Conservation (phyloP, 176 grass and related monocot species). For the Luzula sylvatica region DNA sequence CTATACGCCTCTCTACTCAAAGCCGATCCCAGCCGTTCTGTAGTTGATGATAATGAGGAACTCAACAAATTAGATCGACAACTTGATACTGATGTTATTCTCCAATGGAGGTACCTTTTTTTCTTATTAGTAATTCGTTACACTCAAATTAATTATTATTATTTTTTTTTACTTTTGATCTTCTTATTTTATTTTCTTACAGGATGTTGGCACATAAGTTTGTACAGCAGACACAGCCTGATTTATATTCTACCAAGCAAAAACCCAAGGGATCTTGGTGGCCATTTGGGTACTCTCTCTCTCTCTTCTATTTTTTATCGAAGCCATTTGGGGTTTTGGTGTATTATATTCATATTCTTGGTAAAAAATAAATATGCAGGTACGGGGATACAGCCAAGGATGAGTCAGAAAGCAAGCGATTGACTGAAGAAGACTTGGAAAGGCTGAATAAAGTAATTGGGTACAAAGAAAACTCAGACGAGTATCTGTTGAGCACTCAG, state of each 20-base stretch:
- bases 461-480: constrained; percentile 79
- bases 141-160: constrained; percentile 14
- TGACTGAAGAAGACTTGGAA: constrained; percentile 88
- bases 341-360: not conserved
- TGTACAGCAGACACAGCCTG: constrained; percentile 54
- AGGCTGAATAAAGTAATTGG: constrained; percentile 83
- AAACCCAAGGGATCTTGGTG: constrained; percentile 75
- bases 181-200: constrained; percentile 29
- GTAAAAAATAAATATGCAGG: constrained; percentile 45
- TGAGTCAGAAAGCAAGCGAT: constrained; percentile 57
- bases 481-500: constrained; percentile 54
- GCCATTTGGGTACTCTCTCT: constrained; percentile 89
- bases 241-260: constrained; percentile 45
- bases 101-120: constrained; percentile 79
- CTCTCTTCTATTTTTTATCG: constrained; percentile 9
- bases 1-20: constrained; percentile 85
- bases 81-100: constrained; percentile 93
- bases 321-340: not conserved
- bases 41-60: constrained; percentile 69
- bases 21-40: constrained; percentile 48
- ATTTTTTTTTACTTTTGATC: constrained; percentile 7
- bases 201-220: constrained; percentile 99
- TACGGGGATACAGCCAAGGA: constrained; percentile 58
- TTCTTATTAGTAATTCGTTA: constrained; percentile 12
- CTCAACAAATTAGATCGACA: constrained; percentile 66